These are phyloP conservation scores for Obelidium mucronatum DNA, from an alignment of 192 early-diverging fungal species.

Conservation along the genomic window DNA sequence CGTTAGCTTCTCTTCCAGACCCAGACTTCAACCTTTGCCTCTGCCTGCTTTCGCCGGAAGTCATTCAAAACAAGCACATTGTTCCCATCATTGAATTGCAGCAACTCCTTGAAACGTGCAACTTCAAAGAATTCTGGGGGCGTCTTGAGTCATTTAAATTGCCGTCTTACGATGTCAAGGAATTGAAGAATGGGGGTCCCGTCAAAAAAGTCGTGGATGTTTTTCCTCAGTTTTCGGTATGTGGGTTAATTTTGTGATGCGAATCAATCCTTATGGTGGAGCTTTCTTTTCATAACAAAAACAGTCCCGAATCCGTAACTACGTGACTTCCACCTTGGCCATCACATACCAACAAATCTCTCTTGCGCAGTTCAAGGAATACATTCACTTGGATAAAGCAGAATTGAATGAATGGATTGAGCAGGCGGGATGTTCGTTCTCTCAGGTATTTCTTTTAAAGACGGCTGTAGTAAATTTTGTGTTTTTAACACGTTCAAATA, in stretches of 20 bases:
- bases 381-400: conserved; percentile 74
- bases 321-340: conserved; percentile 76
- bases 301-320: conserved; percentile 71
- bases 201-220: conserved; percentile 19
- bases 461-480: neutral
- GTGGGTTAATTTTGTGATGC: neutral
- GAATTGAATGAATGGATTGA: conserved; percentile 58
- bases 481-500: neutral
- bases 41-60: conserved; percentile 81
- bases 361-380: conserved; percentile 59
- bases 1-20: conserved; percentile 81
- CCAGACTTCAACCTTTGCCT: conserved; percentile 92
- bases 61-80: conserved; percentile 60
- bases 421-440: conserved; percentile 46
- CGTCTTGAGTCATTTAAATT: conserved; percentile 40
- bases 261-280: too few species aligned
- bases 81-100: conserved; percentile 74
- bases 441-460: neutral
- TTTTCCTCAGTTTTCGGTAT: neutral
- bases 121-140: conserved; percentile 44
- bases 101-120: conserved; percentile 73
- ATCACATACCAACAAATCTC: conserved; percentile 86
- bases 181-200: conserved; percentile 48
- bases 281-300: too few species aligned
- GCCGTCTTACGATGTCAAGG: conserved; percentile 31